Evolutionary conservation across 192 early-diverging fungal species (phyloP), one percentile per base, ranked within the genome.

Genomic region (Coemansia sp.): DNA sequence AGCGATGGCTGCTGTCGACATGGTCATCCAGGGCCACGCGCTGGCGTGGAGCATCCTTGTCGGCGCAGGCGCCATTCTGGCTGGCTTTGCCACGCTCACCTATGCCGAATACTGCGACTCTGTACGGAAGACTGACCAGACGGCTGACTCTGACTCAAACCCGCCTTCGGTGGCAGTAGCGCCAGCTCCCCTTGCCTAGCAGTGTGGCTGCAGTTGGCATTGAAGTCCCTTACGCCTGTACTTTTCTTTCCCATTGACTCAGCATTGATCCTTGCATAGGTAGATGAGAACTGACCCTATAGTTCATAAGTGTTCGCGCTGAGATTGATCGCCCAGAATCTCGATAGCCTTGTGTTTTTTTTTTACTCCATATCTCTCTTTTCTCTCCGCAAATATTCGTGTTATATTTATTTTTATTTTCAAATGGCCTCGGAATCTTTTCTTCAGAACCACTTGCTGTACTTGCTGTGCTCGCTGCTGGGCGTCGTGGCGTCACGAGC

Each of bases 1-100:
- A 3, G 73, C 84, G 27, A 91, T 92, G 55, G 90, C 92, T 11
- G 69, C 86, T 8, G 77, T 83, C 5, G 90, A 91, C 65, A 79
- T 90, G 71, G 38, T 79, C 9, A 68, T 86, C 22, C 86, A 85
- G 59, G 84, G 86, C 57, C 70, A 82, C 10, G 72, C 82, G 67
- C 78, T 89, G 24, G 75, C 85, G 8, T 80, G 78, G 73, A 86
- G 84, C 40, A 84, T 87, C n/a, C 66, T 87, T 55, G 52, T 76
- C 0, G 90, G 90, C 46, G 88, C 84, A 67, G 71, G 57, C 5
- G 81, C 82, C 41, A 91, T 89, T 42, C 71, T 91, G 8, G 57
- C 71, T 10, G 88, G 87, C 36, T 91, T 91, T 72, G 72, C 67
- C 10, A 71, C 86, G 46, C 80, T 91, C 29, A 85, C 79, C 5